Percentiles rank a stretch among this genome's conserved stretches.
Evolutionary conservation across 2,329 filamentous ascomycete species (phyloP).

Genomic region (Colletotrichum brevisporum): DNA sequence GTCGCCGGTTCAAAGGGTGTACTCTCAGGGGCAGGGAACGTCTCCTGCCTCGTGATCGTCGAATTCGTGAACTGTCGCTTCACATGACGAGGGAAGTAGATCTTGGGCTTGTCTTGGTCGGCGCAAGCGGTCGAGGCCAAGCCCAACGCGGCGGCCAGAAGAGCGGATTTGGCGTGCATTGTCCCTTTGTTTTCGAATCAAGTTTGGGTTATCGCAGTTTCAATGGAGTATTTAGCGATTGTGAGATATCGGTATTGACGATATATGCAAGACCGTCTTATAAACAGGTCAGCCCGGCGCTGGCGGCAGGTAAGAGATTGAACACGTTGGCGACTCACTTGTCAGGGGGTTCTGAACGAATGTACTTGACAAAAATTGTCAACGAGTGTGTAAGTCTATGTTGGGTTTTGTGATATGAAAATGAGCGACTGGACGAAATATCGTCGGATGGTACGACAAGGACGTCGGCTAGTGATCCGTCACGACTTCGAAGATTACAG

Average conservation of each 20-base stretch:
- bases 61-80: slow-evolving; percentile 65
- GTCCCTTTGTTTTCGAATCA: slow-evolving; percentile 43
- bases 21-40: slow-evolving; percentile 45
- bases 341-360: slow-evolving; percentile 68
- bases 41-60: slow-evolving; percentile 52
- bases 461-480: slow-evolving; percentile 33
- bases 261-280: slow-evolving; percentile 13
- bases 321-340: slow-evolving; percentile 32
- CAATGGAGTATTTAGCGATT: slow-evolving; percentile 37
- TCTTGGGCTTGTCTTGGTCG: slow-evolving; percentile 63
- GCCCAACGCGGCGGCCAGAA: slow-evolving; percentile 64
- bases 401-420: slow-evolving; percentile 22
- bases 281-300: slow-evolving; percentile 24
- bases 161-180: slow-evolving; percentile 65
- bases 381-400: slow-evolving; percentile 63
- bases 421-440: slow-evolving; percentile 43
- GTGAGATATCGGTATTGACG: slow-evolving; percentile 30
- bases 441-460: slow-evolving; percentile 31
- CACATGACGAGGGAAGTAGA: slow-evolving; percentile 71
- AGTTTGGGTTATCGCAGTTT: slow-evolving; percentile 13
- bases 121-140: slow-evolving; percentile 61
- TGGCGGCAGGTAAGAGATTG: slow-evolving; percentile 35
- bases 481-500: slow-evolving; percentile 26
- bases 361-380: slow-evolving; percentile 71
- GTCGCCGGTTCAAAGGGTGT: slow-evolving; percentile 40